Base-by-base conservation (phyloP, 768 basidiomycete species). In the Suillus hirtellus region DNA sequence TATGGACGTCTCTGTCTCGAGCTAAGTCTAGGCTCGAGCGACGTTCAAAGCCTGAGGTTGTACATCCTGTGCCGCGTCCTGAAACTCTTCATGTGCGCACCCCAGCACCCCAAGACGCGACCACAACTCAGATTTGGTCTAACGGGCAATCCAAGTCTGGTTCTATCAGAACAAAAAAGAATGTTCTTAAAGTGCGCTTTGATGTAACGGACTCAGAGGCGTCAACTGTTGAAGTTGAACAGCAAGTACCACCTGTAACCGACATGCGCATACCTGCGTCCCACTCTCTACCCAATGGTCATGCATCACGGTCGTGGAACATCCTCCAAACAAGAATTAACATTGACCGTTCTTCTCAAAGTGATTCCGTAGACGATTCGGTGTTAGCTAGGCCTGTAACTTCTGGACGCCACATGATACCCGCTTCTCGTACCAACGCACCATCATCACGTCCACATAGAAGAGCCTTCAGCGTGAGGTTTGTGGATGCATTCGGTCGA, bases 401-500 rank as follows among this genome's bases (percentile, higher is more conserved):
- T 38, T 67, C 65, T 53, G 68, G 73, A 31, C 64, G 61, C 5
- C 66, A 65, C 19, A 63, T 66, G 7, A 72, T 67, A 21, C 75
- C 73, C 1, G 61, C 52, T 12, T 64, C 69, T 49, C 75, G 68
- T 17, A 69, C 72, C 37, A 61, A 35, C 65, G 70, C 43, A 5
- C 65, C 55, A 65, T 71, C 65, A 53, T 68, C 73, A 42, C 77
- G 74, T 37, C 76, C 76, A 49, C 76, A 77, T 53, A 79, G 82
- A 21, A 84, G 81, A 71, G 78, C 82, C 0, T 80, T 82, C 8
- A 79, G 78, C 56, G 80, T 92, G 40, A 84, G 89, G 31, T 69
- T 92, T 17, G 76, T 92, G 34, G 90, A 93, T 73, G 87, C 86
- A 8, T 92, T 83, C 70, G 90, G 90, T 12, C 77, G 84, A 54